Evolutionary conservation across 2,329 filamentous ascomycete genomes (phyloP).

Genomic region (Ploettnerulaceae sp.): DNA sequence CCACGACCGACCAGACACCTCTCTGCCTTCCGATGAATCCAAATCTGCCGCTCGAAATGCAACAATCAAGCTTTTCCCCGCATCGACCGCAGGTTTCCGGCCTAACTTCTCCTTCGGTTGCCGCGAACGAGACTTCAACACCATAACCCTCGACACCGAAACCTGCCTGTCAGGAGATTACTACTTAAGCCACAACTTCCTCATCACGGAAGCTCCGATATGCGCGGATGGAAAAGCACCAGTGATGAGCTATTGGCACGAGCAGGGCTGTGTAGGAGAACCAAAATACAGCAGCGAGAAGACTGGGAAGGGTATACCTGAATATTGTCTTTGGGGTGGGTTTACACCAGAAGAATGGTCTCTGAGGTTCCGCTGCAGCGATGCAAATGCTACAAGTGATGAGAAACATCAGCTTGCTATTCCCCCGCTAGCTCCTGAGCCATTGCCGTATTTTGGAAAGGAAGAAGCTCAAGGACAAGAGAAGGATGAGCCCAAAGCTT

Average conservation of each 20-base stretch:
- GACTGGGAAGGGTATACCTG: not conserved
- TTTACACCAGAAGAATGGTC: conserved; percentile 13
- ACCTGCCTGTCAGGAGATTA: conserved; percentile 17
- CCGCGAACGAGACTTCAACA: conserved; percentile 4
- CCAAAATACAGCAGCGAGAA: conserved; percentile 1
- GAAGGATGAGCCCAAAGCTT: not conserved
- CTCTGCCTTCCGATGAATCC: not conserved
- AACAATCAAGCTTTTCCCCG: conserved; percentile 12
- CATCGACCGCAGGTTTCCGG: not conserved
- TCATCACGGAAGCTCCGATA: conserved; percentile 8
- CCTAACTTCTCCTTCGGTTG: conserved; percentile 1
- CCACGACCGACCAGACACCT: not conserved
- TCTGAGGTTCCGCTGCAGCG: conserved; percentile 14
- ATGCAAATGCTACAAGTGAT: conserved; percentile 1
- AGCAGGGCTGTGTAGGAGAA: conserved; percentile 5
- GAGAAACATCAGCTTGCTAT: conserved; percentile 11
- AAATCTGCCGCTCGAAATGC: conserved; percentile 5
- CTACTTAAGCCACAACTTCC: conserved; percentile 12
- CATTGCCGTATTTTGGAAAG: not conserved
- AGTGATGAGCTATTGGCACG: conserved; percentile 11
- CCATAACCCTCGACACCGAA: conserved; percentile 10
- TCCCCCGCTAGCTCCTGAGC: conserved; percentile 2
- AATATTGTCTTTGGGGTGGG: conserved; percentile 7
- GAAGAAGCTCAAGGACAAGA: not conserved
- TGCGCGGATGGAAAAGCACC: conserved; percentile 13